A percentile compares a stretch with the other conserved stretches of the same genome.
Evolutionary conservation across 2,329 filamentous ascomycete species (phyloP).

Genomic region (Madurella mycetomatis): DNA sequence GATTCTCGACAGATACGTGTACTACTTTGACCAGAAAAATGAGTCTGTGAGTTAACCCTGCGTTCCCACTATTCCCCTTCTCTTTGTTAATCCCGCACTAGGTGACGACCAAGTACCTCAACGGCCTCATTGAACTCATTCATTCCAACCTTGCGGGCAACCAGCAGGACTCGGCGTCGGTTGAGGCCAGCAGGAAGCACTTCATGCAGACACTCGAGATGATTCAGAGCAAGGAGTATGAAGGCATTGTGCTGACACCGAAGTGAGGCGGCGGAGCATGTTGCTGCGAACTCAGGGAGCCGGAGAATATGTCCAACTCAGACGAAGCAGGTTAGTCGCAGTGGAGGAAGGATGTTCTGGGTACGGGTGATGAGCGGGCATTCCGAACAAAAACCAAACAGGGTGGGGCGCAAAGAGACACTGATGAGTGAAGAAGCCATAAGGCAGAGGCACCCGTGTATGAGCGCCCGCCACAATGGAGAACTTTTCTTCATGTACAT

Average conservation of each 20-base stretch:
- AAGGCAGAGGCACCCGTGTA: background rate
- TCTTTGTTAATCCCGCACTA: conserved; percentile 25
- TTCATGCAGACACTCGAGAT: conserved; percentile 94
- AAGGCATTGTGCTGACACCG: conserved; percentile 75
- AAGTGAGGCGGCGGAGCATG: conserved; percentile 30
- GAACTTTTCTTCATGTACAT: conserved; percentile 2
- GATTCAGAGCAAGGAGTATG: conserved; percentile 85
- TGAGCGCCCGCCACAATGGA: background rate
- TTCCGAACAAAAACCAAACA: no score
- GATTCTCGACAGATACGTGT: conserved; percentile 96
- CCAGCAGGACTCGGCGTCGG: conserved; percentile 70
- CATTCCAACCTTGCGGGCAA: conserved; percentile 91
- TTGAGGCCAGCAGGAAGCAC: conserved; percentile 88
- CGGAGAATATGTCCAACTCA: background rate
- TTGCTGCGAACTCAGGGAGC: no score
- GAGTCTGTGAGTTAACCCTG: conserved; percentile 62
- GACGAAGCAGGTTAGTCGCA: no score
- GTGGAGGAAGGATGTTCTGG: no score
- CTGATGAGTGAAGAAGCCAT: background rate
- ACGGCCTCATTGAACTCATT: conserved; percentile 95
- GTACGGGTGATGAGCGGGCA: no score
- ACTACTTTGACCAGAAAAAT: conserved; percentile 99
- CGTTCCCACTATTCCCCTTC: background rate
- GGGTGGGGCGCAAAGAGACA: background rate
- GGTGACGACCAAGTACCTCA: conserved; percentile 95